phyloP scores from a whole-genome alignment of 108 stramenopile genomes.

The Fragilaria radians region DNA sequence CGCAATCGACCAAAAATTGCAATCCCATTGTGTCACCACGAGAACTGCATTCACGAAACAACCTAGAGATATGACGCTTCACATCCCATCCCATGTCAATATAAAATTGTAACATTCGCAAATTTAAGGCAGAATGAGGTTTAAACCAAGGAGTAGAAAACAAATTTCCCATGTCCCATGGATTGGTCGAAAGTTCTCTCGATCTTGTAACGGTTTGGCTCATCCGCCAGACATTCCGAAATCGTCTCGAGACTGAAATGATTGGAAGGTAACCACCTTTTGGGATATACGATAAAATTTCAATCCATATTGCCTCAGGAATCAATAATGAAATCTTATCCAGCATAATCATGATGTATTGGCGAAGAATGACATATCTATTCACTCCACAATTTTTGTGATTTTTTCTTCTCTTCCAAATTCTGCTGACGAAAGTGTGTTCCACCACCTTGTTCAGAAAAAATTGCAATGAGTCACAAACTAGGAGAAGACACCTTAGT shows the following conservation, averaged over 20 bases:
- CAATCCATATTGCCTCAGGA: conserved; percentile 3
- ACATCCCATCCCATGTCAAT: conserved; percentile 5
- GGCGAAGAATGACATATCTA: no score
- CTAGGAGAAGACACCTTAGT: no score
- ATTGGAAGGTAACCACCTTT: not conserved
- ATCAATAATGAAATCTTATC: no score
- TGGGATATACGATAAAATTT: conserved; percentile 6
- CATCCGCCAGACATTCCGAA: conserved; percentile 1
- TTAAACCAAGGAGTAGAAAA: conserved; percentile 11
- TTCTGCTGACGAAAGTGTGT: no score
- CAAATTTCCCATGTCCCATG: conserved; percentile 7
- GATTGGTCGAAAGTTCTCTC: not conserved
- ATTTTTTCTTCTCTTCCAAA: no score
- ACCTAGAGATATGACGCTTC: not conserved
- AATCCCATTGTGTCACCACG: conserved; percentile 15
- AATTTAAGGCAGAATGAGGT: not conserved
- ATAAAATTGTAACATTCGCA: conserved; percentile 8
- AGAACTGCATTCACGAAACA: not conserved
- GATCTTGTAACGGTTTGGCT: not conserved
- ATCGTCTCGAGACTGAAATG: conserved; percentile 4
- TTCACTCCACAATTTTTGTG: no score
- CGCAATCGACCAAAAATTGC: conserved; percentile 5
- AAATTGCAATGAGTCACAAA: no score
- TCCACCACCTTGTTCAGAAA: no score
- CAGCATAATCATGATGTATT: no score